Percentiles rank a stretch among this genome's conserved stretches.
Evolutionary conservation across 192 early-diverging fungal species (phyloP).

Genomic region (Backusella westeae): DNA sequence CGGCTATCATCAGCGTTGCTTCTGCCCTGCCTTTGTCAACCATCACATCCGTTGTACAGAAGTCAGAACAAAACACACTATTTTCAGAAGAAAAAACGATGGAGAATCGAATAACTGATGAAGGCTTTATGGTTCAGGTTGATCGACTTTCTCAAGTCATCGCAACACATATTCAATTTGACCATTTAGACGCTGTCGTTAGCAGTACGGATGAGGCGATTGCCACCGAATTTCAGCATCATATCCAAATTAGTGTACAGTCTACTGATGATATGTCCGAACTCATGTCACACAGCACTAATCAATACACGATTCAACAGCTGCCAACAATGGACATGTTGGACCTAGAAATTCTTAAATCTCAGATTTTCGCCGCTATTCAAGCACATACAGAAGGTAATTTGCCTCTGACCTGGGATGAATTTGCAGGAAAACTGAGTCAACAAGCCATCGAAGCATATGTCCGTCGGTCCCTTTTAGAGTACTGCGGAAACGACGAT

Average conservation of each 20-base stretch:
- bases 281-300: not conserved
- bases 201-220: slow-evolving; percentile 15
- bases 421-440: slow-evolving; percentile 19
- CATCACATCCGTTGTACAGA: not conserved
- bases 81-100: not conserved
- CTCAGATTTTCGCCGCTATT: slow-evolving; percentile 29
- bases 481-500: slow-evolving; percentile 6
- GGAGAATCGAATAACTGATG: not conserved
- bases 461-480: not conserved
- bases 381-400: slow-evolving; percentile 27
- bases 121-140: slow-evolving; percentile 8
- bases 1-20: not conserved
- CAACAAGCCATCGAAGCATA: slow-evolving; percentile 15
- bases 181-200: slow-evolving; percentile 25
- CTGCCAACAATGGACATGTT: slow-evolving; percentile 7
- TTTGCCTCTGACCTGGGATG: slow-evolving; percentile 26
- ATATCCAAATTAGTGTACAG: slow-evolving; percentile 23
- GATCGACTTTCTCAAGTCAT: slow-evolving; percentile 21
- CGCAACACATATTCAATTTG: slow-evolving; percentile 27
- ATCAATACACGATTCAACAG: not conserved
- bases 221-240: slow-evolving; percentile 18
- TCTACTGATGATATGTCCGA: not conserved
- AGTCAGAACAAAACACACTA: not conserved
- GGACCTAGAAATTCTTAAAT: slow-evolving; percentile 27
- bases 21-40: not conserved